A percentile compares a stretch with the other conserved stretches of the same genome.
phyloP scores from a whole-genome alignment of 768 basidiomycete genomes.

The Boletus huronensis region DNA sequence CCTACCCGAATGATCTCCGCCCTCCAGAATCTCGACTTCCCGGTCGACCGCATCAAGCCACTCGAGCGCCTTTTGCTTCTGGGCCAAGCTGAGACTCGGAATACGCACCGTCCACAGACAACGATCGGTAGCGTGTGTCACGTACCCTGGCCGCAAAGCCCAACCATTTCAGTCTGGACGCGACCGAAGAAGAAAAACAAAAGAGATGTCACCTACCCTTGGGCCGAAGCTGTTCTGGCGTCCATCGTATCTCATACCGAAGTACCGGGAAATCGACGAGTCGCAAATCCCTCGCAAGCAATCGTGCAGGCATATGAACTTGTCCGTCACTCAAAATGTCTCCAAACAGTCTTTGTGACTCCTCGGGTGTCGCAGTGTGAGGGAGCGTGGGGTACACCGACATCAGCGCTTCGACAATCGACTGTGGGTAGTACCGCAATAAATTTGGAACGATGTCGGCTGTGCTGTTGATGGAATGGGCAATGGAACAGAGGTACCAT shows the following conservation, averaged over 20 bases:
- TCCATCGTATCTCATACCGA: conserved; percentile 67
- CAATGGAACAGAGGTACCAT: conserved; percentile 74
- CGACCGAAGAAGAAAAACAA: background rate
- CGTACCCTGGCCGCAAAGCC: conserved; percentile 44
- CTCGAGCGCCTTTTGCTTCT: conserved; percentile 46
- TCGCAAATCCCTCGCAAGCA: conserved; percentile 60
- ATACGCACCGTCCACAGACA: conserved; percentile 58
- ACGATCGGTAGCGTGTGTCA: conserved; percentile 68
- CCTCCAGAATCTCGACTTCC: conserved; percentile 42
- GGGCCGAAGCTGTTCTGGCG: conserved; percentile 52
- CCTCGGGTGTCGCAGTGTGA: conserved; percentile 40
- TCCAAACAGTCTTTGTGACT: conserved; percentile 49
- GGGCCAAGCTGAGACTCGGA: conserved; percentile 43
- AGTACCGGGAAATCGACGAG: conserved; percentile 56
- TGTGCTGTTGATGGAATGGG: conserved; percentile 50
- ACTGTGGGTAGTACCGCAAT: conserved; percentile 54
- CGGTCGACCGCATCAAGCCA: conserved; percentile 55
- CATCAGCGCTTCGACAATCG: conserved; percentile 46
- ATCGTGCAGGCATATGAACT: conserved; percentile 62
- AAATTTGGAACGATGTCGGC: conserved; percentile 56
- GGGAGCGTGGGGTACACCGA: conserved; percentile 42
- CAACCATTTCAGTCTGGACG: background rate
- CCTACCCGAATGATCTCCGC: conserved; percentile 23
- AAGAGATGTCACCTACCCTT: conserved; percentile 39
- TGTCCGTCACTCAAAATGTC: conserved; percentile 58